Conservation (phyloP, 495 filamentous ascomycete species). For the Opeltia flavorubescens region DNA sequence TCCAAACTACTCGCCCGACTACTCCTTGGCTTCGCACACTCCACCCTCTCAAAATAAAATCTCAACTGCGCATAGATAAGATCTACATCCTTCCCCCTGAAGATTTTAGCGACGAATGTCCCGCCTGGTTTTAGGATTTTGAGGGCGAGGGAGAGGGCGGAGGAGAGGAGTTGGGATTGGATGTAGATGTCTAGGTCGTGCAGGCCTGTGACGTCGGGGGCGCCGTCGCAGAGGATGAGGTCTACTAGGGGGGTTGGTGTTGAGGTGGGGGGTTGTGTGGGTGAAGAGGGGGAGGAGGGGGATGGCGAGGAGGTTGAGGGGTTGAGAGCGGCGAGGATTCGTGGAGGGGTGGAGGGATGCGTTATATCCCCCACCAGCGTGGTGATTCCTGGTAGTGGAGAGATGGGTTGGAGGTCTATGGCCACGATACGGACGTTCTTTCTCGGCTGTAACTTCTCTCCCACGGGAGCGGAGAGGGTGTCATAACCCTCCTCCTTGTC, state of each 20-base stretch:
- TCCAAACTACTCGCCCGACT: slow-evolving; percentile 90
- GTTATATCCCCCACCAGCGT: slow-evolving; percentile 92
- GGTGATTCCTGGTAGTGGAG: slow-evolving; percentile 78
- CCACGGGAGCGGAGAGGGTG: slow-evolving; percentile 1
- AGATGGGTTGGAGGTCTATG: slow-evolving; percentile 92
- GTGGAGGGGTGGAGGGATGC: slow-evolving; percentile 82
- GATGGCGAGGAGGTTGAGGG: slow-evolving; percentile 46
- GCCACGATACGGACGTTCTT: slow-evolving; percentile 84
- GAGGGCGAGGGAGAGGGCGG: slow-evolving; percentile 80
- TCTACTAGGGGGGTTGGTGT: slow-evolving; percentile 55
- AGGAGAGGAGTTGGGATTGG: slow-evolving; percentile 86
- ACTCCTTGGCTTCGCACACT: slow-evolving; percentile 83
- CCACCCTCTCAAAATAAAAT: slow-evolving; percentile 74
- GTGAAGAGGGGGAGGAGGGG: slow-evolving; percentile 38
- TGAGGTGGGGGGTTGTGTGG: slow-evolving; percentile 30
- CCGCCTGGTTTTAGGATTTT: slow-evolving; percentile 86
- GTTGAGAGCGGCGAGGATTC: slow-evolving; percentile 73
- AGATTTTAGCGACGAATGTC: slow-evolving; percentile 96
- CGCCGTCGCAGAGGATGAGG: slow-evolving; percentile 86
- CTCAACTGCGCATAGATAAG: slow-evolving; percentile 84
- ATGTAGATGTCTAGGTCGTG: slow-evolving; percentile 98
- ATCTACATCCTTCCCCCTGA: slow-evolving; percentile 84
- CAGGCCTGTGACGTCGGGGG: slow-evolving; percentile 89
- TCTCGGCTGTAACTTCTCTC: slow-evolving; percentile 34
- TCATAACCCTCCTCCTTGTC: slow-evolving; percentile 21